A percentile compares a stretch with the other conserved stretches of the same genome.
phyloP scores from a whole-genome alignment of 306 rosid species.

The Corylus avellana region DNA sequence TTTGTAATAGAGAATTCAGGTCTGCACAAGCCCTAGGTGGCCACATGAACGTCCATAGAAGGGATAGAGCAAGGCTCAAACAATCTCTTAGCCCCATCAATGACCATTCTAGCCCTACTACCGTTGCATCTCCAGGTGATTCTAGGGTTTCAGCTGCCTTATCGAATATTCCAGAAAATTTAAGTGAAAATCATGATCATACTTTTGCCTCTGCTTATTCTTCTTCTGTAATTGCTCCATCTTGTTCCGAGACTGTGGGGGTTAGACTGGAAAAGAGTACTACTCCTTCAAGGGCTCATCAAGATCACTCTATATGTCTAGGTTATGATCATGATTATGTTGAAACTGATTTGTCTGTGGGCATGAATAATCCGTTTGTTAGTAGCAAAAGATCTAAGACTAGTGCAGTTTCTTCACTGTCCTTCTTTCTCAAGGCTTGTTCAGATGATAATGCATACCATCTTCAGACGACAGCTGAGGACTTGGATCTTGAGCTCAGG shows the following conservation, averaged over 20 bases:
- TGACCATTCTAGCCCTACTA: conserved; percentile 16
- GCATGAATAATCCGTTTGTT: conserved; percentile 43
- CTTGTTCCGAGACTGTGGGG: not conserved
- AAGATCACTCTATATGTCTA: conserved; percentile 8
- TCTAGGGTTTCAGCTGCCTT: conserved; percentile 20
- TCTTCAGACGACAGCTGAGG: conserved; percentile 41
- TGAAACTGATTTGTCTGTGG: conserved; percentile 58
- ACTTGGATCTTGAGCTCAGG: conserved; percentile 93
- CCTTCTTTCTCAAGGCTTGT: conserved; percentile 39
- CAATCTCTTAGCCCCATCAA: conserved; percentile 41
- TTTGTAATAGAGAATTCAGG: conserved; percentile 79
- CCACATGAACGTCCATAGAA: conserved; percentile 93
- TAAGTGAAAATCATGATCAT: conserved; percentile 13
- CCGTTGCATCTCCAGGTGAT: conserved; percentile 13
- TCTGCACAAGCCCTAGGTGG: conserved; percentile 99
- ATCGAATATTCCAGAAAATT: conserved; percentile 22
- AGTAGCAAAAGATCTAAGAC: conserved; percentile 50
- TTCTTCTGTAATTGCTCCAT: conserved; percentile 14
- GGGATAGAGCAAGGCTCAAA: conserved; percentile 84
- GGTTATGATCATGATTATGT: conserved; percentile 38
- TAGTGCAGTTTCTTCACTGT: conserved; percentile 31
- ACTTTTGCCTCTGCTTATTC: conserved; percentile 25
- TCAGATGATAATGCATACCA: conserved; percentile 24
- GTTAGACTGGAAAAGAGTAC: conserved; percentile 18
- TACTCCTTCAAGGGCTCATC: conserved; percentile 20